Base-by-base conservation (phyloP, 2,329 filamentous ascomycete genomes). In the Calonectria crousiana region DNA sequence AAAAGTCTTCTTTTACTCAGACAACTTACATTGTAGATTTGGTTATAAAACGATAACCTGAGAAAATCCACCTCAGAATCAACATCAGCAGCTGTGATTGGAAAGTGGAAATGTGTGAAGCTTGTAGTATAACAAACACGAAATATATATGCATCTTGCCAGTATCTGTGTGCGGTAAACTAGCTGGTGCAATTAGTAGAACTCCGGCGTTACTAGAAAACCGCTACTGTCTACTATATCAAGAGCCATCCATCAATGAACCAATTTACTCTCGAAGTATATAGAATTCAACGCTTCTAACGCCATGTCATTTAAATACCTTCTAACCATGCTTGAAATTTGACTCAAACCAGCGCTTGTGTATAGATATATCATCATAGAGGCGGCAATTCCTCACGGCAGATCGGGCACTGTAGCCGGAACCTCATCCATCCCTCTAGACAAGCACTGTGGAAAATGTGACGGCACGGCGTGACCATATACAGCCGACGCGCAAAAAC, bases 341-440 rank as follows among this genome's bases (percentile, higher is more conserved):
- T 30, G 14, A 18, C 20, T 28, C 36, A 23, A 58, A n/a, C 62
- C 36, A 41, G 60, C 36, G n/a, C 67, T 44, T 49, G 41, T 30
- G 60, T n/a, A 65, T 65, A 53, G 62, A 58, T 30, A 41, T 28
- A 32, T 68, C 23, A 44, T 87, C 89, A 98, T 82, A 98, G 85
- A 53, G 96, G 95, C 67, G 96, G 96, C 81, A 98, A 84, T 73
- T 94, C 93, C 86, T 98, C 96, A 78, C 97, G 90, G 85, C 97
- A 98, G 78, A 98, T 98, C 1, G 97, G 97, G 86, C 97, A 99
- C 86, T 98, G 95, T 81, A 99, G 85, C 72, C 96, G 88, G 83
- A 97, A 95, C 82, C 95, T 91, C 94, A 99, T 97, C 97, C 97
- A 98, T 49, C 95, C 95, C 86, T 98, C 96, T 78, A 99, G 86